A percentile compares a stretch with the other conserved stretches of the same genome.
Evolutionary conservation across 164 flowering plant species (phyloP).

Genomic region (Litsea cubeba): DNA sequence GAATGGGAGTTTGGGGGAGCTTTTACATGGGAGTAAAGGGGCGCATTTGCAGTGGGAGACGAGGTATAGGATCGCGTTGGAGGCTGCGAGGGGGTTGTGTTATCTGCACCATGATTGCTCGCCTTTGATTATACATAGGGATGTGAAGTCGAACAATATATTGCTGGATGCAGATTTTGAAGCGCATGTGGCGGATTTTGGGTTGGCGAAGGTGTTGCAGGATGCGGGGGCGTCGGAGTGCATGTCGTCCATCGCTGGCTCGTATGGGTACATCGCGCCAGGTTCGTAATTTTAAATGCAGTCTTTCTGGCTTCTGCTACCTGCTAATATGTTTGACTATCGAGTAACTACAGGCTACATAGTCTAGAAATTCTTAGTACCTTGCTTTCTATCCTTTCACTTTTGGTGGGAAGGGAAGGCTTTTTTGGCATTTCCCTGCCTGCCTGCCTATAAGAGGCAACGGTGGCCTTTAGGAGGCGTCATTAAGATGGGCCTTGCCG

Average conservation of each 20-base stretch:
- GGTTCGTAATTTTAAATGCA: constrained; percentile 34
- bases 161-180: constrained; percentile 71
- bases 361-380: background rate
- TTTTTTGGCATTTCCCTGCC: constrained; percentile 3
- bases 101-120: constrained; percentile 94
- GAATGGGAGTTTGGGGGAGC: constrained; percentile 88
- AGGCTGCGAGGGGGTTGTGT: constrained; percentile 83
- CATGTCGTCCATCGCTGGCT: constrained; percentile 95
- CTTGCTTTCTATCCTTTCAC: no score
- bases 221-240: constrained; percentile 79
- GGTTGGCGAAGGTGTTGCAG: constrained; percentile 82
- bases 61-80: constrained; percentile 64
- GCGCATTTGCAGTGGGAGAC: constrained; percentile 75
- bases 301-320: no score
- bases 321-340: no score
- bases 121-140: constrained; percentile 82
- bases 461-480: no score
- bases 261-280: constrained; percentile 98
- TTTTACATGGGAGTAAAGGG: constrained; percentile 75
- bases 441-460: no score
- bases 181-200: constrained; percentile 97
- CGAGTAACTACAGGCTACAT: no score
- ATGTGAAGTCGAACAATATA: constrained; percentile 85
- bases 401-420: no score
- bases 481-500: no score